phyloP scores from a whole-genome alignment of 768 basidiomycete species.

The Mycena vitilis region DNA sequence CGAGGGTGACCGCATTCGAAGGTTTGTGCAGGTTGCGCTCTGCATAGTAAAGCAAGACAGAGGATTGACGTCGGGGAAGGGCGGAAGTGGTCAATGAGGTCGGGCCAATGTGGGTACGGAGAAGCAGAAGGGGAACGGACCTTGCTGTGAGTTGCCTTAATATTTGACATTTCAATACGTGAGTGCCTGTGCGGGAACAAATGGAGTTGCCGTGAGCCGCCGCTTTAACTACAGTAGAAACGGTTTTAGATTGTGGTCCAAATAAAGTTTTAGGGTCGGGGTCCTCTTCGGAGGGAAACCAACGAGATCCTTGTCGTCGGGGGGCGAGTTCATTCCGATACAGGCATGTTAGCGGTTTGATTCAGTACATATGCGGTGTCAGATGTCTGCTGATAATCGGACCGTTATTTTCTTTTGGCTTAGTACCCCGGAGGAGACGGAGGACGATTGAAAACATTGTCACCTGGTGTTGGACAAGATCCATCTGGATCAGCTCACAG shows the following conservation, averaged over 20 bases:
- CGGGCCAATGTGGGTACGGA: slow-evolving; percentile 26
- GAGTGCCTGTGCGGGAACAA: slow-evolving; percentile 30
- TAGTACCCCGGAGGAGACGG: slow-evolving; percentile 26
- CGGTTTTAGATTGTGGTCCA: slow-evolving; percentile 37
- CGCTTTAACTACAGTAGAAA: slow-evolving; percentile 30
- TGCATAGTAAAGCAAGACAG: slow-evolving; percentile 50
- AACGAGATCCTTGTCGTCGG: slow-evolving; percentile 38
- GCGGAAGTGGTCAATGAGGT: slow-evolving; percentile 1
- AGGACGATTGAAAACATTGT: neutral
- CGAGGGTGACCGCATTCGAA: slow-evolving; percentile 63
- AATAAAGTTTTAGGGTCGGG: slow-evolving; percentile 63
- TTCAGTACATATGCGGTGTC: slow-evolving; percentile 33
- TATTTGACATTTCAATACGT: slow-evolving; percentile 32
- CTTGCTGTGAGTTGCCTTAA: slow-evolving; percentile 29
- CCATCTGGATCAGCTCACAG: slow-evolving; percentile 23
- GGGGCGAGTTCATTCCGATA: slow-evolving; percentile 49
- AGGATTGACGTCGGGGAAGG: slow-evolving; percentile 32
- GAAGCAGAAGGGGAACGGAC: slow-evolving; percentile 25
- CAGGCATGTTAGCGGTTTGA: slow-evolving; percentile 18
- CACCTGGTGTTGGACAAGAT: slow-evolving; percentile 22
- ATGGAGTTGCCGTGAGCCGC: slow-evolving; percentile 31
- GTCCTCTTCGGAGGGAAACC: slow-evolving; percentile 46
- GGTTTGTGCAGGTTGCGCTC: slow-evolving; percentile 62
- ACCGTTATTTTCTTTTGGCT: slow-evolving; percentile 15
- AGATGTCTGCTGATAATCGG: slow-evolving; percentile 35